Base-by-base conservation (phyloP, 2,329 filamentous ascomycete species). In the Fusarium compactum region DNA sequence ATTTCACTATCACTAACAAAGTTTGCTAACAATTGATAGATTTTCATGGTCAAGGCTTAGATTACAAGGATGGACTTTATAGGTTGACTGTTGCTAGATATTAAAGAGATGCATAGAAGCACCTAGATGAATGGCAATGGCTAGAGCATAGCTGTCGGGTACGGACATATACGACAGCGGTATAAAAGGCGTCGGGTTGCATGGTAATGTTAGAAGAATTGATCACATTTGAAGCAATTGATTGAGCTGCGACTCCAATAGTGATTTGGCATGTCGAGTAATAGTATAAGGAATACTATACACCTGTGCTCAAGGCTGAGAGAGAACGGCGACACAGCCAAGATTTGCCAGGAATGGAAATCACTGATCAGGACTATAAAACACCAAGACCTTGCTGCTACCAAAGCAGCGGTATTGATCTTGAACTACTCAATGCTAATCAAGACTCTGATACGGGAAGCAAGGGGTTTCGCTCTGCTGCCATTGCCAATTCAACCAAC, bases 41-140 rank as follows among this genome's bases (percentile, higher is more conserved):
- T 92, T 76, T 90, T 92, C 72, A 92, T 92, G 90, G 85, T 92
- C 62, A 91, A 91, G 65, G 73, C 80, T 60, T 81, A 75, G 44
- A 62, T 32, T 38, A 44, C 34, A 22, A 27, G 29, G 24, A 45
- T 46, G 9, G 10, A 38, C 34, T 20, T 25, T 20, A 48, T n/a
- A 5, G 16, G 24, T 46, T 30, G 25, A 22, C 58, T 3, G 24
- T 43, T 43, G 50, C 50, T 41, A 18, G 18, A 43, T 29, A 47
- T n/a, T 24, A 48, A 40, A 29, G 18, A 24, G 22, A 53, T 38
- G 52, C 32, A 64, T 54, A 53, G 15, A 58, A 64, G 58, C 44
- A 40, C 34, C 54, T 57, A 46, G 46, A 62, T 29, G 53, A 7
- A 24, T 48, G 44, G 34, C 20, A 41, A 29, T 44, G 22, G 25